Conservation (phyloP, 768 basidiomycete genomes). For the Calvatia gigantea region DNA sequence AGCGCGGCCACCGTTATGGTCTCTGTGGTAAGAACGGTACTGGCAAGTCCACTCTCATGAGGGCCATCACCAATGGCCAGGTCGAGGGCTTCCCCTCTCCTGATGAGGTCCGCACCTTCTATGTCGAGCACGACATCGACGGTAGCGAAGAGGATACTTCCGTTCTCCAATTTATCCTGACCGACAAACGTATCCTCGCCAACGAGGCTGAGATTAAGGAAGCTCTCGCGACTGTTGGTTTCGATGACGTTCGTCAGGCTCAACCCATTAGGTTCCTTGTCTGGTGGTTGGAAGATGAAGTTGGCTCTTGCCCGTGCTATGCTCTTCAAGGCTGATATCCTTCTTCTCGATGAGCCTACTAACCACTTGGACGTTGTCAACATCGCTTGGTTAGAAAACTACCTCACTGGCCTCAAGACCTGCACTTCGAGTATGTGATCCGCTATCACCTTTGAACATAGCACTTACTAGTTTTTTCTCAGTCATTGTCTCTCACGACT, state of each 20-base stretch:
- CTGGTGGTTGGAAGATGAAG: slow-evolving; percentile 99
- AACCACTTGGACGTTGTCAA: slow-evolving; percentile 97
- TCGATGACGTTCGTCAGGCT: slow-evolving; percentile 82
- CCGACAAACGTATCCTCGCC: slow-evolving; percentile 80
- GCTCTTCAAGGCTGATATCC: slow-evolving; percentile 97
- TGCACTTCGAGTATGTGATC: slow-evolving; percentile 82
- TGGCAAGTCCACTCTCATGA: slow-evolving; percentile 94
- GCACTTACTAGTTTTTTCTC: slow-evolving; percentile 15
- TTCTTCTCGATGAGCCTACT: slow-evolving; percentile 95
- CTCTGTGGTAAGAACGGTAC: slow-evolving; percentile 99
- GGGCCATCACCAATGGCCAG: slow-evolving; percentile 91
- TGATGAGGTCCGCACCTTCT: slow-evolving; percentile 97
- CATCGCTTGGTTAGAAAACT: slow-evolving; percentile 95
- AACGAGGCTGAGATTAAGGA: slow-evolving; percentile 66
- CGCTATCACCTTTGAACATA: background rate
- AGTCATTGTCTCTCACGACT: slow-evolving; percentile 99
- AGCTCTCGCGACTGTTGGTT: slow-evolving; percentile 89
- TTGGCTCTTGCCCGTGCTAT: slow-evolving; percentile 95
- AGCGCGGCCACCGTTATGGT: slow-evolving; percentile 98
- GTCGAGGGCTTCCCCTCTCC: slow-evolving; percentile 99
- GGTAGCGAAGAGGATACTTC: slow-evolving; percentile 91
- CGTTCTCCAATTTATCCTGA: slow-evolving; percentile 83
- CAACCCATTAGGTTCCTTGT: slow-evolving; percentile 85
- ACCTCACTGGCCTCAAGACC: slow-evolving; percentile 79
- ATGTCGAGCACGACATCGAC: slow-evolving; percentile 99